These are phyloP conservation scores for Zea luxurians DNA, from an alignment of 176 grass and related monocot genomes.

Conservation along the genomic window DNA sequence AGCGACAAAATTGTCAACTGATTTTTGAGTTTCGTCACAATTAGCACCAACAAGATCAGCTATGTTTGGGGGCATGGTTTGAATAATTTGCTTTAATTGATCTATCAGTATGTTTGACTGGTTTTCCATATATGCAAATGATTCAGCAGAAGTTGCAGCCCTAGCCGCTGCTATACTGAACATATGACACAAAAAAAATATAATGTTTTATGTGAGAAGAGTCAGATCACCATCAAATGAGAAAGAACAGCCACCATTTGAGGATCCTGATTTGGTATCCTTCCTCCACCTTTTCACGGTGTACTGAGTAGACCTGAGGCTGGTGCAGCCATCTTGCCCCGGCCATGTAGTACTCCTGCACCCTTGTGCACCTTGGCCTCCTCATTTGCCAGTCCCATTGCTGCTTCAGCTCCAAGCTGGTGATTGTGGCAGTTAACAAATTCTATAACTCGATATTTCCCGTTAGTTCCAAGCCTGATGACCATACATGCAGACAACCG, in stretches of 20 bases:
- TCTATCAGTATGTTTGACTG: conserved; percentile 61
- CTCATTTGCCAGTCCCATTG: conserved; percentile 28
- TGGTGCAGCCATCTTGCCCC: conserved; percentile 42
- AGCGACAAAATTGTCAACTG: conserved; percentile 66
- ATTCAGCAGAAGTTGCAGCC: conserved; percentile 59
- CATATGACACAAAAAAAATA: conserved; percentile 54
- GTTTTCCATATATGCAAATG: conserved; percentile 66
- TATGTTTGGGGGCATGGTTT: conserved; percentile 57
- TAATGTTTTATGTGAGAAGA: conserved; percentile 54
- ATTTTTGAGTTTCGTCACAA: conserved; percentile 52
- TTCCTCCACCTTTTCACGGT: conserved; percentile 87
- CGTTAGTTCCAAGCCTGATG: conserved; percentile 61
- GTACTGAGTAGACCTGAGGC: conserved; percentile 55
- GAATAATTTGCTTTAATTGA: conserved; percentile 72
- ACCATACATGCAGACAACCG: conserved; percentile 93
- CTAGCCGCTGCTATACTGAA: conserved; percentile 76
- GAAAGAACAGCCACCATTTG: conserved; percentile 44
- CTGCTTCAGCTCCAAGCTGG: conserved; percentile 51
- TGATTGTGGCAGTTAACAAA: conserved; percentile 93
- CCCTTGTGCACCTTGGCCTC: conserved; percentile 45
- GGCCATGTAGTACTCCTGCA: conserved; percentile 40
- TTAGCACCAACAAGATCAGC: conserved; percentile 46
- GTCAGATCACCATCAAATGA: conserved; percentile 51
- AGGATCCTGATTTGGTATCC: conserved; percentile 63
- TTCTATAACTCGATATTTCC: conserved; percentile 82